phyloP scores from a whole-genome alignment of 202 grass and related monocot genomes.

The Setaria viridis region DNA sequence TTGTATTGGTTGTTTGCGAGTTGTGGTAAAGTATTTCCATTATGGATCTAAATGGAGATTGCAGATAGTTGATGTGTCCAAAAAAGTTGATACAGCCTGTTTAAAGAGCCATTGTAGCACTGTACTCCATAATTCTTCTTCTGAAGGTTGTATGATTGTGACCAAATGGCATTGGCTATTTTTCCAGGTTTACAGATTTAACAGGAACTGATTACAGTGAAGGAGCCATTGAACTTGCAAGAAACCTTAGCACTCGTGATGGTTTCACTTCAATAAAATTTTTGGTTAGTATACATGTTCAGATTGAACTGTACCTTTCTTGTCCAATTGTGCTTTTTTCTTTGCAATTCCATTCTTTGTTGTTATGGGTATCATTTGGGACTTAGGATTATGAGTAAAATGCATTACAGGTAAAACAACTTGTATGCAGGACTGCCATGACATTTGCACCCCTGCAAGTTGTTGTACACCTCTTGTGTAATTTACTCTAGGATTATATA shows the following conservation, averaged over 20 bases:
- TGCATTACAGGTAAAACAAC: not conserved
- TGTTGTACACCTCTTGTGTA: not conserved
- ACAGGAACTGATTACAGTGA: constrained; percentile 98
- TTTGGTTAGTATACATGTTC: constrained; percentile 64
- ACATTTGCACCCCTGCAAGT: not conserved
- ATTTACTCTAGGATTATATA: not conserved
- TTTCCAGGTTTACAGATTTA: constrained; percentile 79
- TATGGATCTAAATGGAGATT: not conserved
- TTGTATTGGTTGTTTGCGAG: not conserved
- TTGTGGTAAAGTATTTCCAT: not conserved
- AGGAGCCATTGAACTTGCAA: constrained; percentile 92
- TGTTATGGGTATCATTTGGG: constrained; percentile 14
- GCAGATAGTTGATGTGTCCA: not conserved
- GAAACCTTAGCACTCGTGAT: constrained; percentile 71
- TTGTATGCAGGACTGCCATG: not conserved
- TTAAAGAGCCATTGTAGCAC: not conserved
- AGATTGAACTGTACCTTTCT: not conserved
- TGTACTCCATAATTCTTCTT: not conserved
- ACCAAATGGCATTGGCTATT: constrained; percentile 6
- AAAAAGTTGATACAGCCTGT: not conserved
- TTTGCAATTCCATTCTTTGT: not conserved
- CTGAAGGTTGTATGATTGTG: not conserved
- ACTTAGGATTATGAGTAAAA: not conserved
- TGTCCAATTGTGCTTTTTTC: not conserved
- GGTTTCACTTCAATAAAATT: constrained; percentile 82